Percentiles rank a stretch among this genome's conserved stretches.
These are phyloP conservation scores for Lyophyllum semitale DNA, from an alignment of 768 basidiomycete species.

Conservation along the genomic window DNA sequence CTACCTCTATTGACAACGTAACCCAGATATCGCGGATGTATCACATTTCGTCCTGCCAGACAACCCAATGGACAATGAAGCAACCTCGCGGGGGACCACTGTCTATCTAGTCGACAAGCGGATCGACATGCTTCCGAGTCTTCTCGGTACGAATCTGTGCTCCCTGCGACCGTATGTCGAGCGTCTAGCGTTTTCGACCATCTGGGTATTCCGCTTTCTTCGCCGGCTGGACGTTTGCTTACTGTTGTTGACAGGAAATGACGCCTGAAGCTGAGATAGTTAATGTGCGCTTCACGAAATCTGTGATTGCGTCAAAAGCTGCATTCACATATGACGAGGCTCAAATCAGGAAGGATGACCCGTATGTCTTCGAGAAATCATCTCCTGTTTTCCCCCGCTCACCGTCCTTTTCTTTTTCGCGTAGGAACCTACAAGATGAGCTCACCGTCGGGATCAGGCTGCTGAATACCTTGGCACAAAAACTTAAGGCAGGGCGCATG, in stretches of 20 bases:
- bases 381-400: neutral
- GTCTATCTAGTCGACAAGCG: constrained; percentile 98
- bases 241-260: constrained; percentile 66
- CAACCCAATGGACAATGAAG: constrained; percentile 95
- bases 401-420: neutral
- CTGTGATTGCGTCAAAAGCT: constrained; percentile 93
- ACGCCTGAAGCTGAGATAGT: constrained; percentile 87
- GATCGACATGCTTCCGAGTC: constrained; percentile 94
- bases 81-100: constrained; percentile 93
- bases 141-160: constrained; percentile 95
- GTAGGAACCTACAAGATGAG: constrained; percentile 75
- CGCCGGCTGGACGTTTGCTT: constrained; percentile 5
- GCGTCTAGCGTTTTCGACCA: constrained; percentile 90
- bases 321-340: constrained; percentile 98
- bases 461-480: constrained; percentile 82
- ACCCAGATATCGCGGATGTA: constrained; percentile 93
- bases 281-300: constrained; percentile 90
- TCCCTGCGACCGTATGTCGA: constrained; percentile 92
- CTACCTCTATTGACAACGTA: neutral
- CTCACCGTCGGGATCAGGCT: constrained; percentile 86
- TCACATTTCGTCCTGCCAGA: constrained; percentile 93
- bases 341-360: constrained; percentile 90
- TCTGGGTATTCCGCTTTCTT: constrained; percentile 68
- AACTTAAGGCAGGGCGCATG: constrained; percentile 86
- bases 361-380: constrained; percentile 52